Evolutionary conservation across 2,329 filamentous ascomycete species (phyloP), one percentile per base, ranked within the genome.

Genomic region (Biscogniauxia sp.): DNA sequence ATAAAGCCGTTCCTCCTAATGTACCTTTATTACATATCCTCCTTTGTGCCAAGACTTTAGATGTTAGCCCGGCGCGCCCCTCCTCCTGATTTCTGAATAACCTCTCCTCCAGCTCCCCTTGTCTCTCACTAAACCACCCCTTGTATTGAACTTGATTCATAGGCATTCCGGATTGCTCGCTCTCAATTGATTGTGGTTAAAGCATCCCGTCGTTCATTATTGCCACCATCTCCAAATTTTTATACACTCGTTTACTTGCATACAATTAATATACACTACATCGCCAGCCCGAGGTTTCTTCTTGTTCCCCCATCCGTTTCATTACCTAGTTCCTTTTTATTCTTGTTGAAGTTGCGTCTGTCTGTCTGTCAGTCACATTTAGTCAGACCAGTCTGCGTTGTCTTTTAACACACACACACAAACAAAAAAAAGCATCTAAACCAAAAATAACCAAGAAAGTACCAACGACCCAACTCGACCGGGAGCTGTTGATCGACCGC

Each of bases 131-230:
- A 51, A 51, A 20, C 20, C 50, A 51, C 20, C 50, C 50, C 50
- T 51, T 51, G 50, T 51, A 51, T 51, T 51, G 20, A 7, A 20
- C 50, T 51, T 25, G 19, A 20, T 51, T 20, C 20, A 25, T 51
- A 20, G 19, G 50, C 50, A 25, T 51, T 25, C 50, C 20, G 50
- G 19, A 25, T 51, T 51, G 19, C 15, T 51, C 20, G 5, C 11
- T 32, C 28, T 32, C 7, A 25, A 51, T 23, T 51, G 50, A 13
- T 15, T 51, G 20, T 20, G 50, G 11, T 51, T 54, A 23, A 37
- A 54, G 13, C 37, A 45, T 45, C 52, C 19, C n/a, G 52, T 54
- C 52, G 52, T 54, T 54, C 52, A 32, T 54, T 54, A 54, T 32
- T 54, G 52, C 52, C 52, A 17, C 25, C 19, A 32, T 19, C 4